A percentile compares a stretch with the other conserved stretches of the same genome.
These are phyloP conservation scores for Colletotrichum phormii DNA, from an alignment of 2,329 filamentous ascomycete species.

Conservation along the genomic window DNA sequence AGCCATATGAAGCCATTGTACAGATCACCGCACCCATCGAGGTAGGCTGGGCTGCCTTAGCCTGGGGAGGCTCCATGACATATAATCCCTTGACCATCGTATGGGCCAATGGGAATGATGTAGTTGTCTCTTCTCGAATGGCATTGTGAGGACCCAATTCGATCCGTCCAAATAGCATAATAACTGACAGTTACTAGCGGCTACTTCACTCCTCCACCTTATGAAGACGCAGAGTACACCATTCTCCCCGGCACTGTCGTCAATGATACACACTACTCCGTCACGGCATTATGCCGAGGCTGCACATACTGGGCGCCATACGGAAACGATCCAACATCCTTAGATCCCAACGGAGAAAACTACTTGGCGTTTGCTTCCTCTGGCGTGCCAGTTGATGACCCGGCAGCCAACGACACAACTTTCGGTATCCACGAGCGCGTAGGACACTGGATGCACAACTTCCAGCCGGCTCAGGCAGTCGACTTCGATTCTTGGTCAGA, in stretches of 20 bases:
- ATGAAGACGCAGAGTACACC: slow-evolving; percentile 46
- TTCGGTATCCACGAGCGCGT: slow-evolving; percentile 58
- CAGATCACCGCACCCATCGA: slow-evolving; percentile 54
- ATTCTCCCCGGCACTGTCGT: slow-evolving; percentile 49
- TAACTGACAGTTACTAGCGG: slow-evolving; percentile 41
- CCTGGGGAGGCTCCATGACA: slow-evolving; percentile 58
- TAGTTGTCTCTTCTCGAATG: slow-evolving; percentile 50
- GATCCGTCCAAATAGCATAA: neutral
- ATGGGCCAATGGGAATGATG: slow-evolving; percentile 54
- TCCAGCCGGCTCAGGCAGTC: slow-evolving; percentile 46
- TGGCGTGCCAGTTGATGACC: slow-evolving; percentile 50
- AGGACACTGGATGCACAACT: slow-evolving; percentile 54
- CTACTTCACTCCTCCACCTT: slow-evolving; percentile 47
- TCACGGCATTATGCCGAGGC: slow-evolving; percentile 50
- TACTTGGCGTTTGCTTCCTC: slow-evolving; percentile 55
- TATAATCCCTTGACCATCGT: slow-evolving; percentile 55
- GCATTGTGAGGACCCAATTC: slow-evolving; percentile 45
- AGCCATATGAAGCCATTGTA: slow-evolving; percentile 53
- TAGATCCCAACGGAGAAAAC: slow-evolving; percentile 52
- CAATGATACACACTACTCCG: slow-evolving; percentile 49
- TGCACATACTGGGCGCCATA: slow-evolving; percentile 57
- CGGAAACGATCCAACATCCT: slow-evolving; percentile 49
- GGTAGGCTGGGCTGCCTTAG: slow-evolving; percentile 57
- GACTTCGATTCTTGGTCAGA: slow-evolving; percentile 47
- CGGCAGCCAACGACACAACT: slow-evolving; percentile 46